Evolutionary conservation across 1,284 basidiomycete genomes (phyloP).

Genomic region (Tylopilus orsonianus): DNA sequence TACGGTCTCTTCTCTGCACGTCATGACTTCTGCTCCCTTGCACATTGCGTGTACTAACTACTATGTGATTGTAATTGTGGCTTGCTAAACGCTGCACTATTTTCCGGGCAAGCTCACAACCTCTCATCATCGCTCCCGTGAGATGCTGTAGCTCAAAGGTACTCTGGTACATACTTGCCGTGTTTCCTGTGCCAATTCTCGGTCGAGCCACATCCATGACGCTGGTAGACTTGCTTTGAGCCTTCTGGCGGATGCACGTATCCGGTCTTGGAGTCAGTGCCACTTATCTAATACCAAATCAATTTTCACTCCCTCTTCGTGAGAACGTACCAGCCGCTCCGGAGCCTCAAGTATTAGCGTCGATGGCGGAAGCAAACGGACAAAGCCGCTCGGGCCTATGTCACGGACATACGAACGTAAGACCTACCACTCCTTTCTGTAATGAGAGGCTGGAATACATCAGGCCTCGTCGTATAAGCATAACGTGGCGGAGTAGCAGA

Average conservation of each 20-base stretch:
- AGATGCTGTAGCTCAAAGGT: no score
- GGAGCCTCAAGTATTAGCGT: conserved; percentile 48
- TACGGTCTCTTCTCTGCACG: conserved; percentile 1
- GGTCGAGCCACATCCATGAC: conserved; percentile 44
- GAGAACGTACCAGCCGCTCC: conserved; percentile 43
- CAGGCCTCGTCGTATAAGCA: conserved; percentile 56
- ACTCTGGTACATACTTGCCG: conserved; percentile 36
- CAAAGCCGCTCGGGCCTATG: conserved; percentile 58
- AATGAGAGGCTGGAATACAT: conserved; percentile 31
- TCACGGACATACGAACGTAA: no score
- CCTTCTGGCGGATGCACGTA: conserved; percentile 63
- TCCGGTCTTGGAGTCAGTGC: conserved; percentile 47
- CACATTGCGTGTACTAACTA: conserved; percentile 7
- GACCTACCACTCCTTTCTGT: no score
- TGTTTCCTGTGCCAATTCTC: conserved; percentile 59
- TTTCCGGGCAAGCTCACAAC: no score
- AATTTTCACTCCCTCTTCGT: no score
- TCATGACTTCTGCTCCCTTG: conserved; percentile 15
- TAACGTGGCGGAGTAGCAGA: conserved; percentile 58
- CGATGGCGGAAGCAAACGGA: conserved; percentile 62
- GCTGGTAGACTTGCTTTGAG: conserved; percentile 43
- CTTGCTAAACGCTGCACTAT: no score
- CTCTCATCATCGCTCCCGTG: no score
- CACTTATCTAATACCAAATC: not conserved
- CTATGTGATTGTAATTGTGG: no score